These are phyloP conservation scores for Xylaria sp. DNA, from an alignment of 2,329 filamentous ascomycete genomes.

Conservation along the genomic window DNA sequence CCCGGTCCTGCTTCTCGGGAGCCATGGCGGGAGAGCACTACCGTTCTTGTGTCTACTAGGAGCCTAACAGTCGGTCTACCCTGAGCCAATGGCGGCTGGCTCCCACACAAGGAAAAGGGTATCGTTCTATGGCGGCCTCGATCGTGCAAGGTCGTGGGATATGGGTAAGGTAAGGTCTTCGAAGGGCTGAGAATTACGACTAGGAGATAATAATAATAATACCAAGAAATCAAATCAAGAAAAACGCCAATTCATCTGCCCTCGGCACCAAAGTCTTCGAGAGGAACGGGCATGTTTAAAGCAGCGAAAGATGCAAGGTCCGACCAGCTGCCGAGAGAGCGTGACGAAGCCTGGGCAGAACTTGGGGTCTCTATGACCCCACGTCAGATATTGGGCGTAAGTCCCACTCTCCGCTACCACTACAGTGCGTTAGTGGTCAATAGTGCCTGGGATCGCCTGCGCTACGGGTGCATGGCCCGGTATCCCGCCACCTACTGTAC, in stretches of 20 bases:
- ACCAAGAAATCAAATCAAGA: not conserved
- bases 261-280: not conserved
- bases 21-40: conserved; percentile 9
- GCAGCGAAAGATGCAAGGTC: conserved; percentile 3
- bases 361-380: not conserved
- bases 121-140: not conserved
- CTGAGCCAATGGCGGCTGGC: not conserved
- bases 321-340: not conserved
- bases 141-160: too few relatives aligned
- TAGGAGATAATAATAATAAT: not conserved
- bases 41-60: not conserved
- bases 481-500: not conserved
- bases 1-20: conserved; percentile 12
- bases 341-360: not conserved
- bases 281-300: not conserved
- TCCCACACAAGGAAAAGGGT: not conserved
- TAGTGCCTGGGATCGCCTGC: not conserved
- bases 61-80: not conserved
- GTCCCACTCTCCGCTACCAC: not conserved
- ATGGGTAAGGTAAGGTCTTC: too few relatives aligned
- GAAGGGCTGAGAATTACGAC: too few relatives aligned
- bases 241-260: not conserved
- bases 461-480: conserved; percentile 11
- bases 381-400: not conserved
- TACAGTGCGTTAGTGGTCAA: not conserved